Conservation (phyloP, 306 rosid species). For the Glycine tomentella region DNA sequence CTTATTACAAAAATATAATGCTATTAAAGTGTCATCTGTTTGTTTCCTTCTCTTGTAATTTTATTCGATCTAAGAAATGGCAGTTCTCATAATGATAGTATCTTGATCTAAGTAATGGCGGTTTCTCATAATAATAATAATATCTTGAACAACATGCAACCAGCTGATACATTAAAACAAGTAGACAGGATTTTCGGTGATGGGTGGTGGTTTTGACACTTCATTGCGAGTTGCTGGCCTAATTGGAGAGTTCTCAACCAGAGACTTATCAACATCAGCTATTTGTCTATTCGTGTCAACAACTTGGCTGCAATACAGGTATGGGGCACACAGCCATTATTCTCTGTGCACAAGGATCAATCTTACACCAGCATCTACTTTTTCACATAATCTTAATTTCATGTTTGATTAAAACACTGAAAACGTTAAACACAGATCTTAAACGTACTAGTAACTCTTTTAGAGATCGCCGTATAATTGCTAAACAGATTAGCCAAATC, state of each 20-base stretch:
- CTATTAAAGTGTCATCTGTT: conserved; percentile 31
- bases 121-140: conserved; percentile 36
- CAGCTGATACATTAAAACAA: conserved; percentile 18
- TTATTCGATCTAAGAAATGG: conserved; percentile 44
- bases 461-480: background rate
- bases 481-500: conserved; percentile 5
- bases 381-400: conserved; percentile 22
- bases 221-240: conserved; percentile 42
- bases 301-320: conserved; percentile 26
- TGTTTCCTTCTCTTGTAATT: conserved; percentile 45
- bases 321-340: conserved; percentile 43
- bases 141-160: conserved; percentile 36
- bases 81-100: conserved; percentile 36
- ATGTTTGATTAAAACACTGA: conserved; percentile 22
- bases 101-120: conserved; percentile 41
- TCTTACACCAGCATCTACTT: conserved; percentile 36
- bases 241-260: conserved; percentile 21
- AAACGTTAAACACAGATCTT: conserved; percentile 25
- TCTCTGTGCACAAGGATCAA: conserved; percentile 18
- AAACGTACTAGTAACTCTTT: background rate
- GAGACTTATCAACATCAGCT: conserved; percentile 18
- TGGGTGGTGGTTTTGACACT: conserved; percentile 43
- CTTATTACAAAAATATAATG: conserved; percentile 45
- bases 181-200: conserved; percentile 37
- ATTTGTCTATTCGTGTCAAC: conserved; percentile 25